These are phyloP conservation scores for Rhodosporidiobolus sp. DNA, from an alignment of 768 basidiomycete genomes.

Conservation along the genomic window DNA sequence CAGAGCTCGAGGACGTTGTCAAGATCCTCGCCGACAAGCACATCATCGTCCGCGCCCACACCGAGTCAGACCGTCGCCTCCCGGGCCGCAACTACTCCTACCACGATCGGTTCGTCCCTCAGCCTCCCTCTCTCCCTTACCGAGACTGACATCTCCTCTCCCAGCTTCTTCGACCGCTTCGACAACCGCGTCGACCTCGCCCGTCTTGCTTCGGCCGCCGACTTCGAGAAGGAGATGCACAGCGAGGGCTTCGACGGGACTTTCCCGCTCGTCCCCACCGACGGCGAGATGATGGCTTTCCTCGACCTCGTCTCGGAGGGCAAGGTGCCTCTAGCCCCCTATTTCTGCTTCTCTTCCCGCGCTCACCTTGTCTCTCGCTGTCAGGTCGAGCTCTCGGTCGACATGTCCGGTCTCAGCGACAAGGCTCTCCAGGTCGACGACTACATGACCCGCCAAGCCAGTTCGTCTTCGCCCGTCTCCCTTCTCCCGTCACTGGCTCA, in stretches of 20 bases:
- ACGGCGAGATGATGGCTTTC: slow-evolving; percentile 74
- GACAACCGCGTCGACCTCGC: slow-evolving; percentile 52
- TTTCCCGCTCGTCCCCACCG: slow-evolving; percentile 75
- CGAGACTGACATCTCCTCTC: not conserved
- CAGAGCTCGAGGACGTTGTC: not conserved
- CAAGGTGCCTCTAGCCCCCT: slow-evolving; percentile 60
- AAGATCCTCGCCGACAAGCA: slow-evolving; percentile 59
- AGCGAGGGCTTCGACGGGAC: slow-evolving; percentile 61
- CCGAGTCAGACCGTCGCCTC: slow-evolving; percentile 56
- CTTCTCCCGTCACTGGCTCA: not conserved
- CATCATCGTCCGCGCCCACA: slow-evolving; percentile 64
- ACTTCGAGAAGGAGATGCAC: slow-evolving; percentile 61
- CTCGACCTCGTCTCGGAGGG: slow-evolving; percentile 77
- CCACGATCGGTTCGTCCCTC: slow-evolving; percentile 60
- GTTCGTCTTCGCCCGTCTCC: slow-evolving; percentile 51
- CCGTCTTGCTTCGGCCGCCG: slow-evolving; percentile 1
- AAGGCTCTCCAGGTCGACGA: slow-evolving; percentile 59
- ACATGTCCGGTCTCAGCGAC: slow-evolving; percentile 53
- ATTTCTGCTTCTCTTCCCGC: not conserved
- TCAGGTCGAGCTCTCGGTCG: slow-evolving; percentile 70
- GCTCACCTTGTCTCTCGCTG: slow-evolving; percentile 13
- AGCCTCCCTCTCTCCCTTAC: too few species aligned
- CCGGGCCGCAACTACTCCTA: slow-evolving; percentile 75
- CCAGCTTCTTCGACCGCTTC: slow-evolving; percentile 10
- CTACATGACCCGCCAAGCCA: slow-evolving; percentile 87